These are phyloP conservation scores for Cyphellophora europaea DNA, from an alignment of 2,329 filamentous ascomycete species.

Conservation along the genomic window DNA sequence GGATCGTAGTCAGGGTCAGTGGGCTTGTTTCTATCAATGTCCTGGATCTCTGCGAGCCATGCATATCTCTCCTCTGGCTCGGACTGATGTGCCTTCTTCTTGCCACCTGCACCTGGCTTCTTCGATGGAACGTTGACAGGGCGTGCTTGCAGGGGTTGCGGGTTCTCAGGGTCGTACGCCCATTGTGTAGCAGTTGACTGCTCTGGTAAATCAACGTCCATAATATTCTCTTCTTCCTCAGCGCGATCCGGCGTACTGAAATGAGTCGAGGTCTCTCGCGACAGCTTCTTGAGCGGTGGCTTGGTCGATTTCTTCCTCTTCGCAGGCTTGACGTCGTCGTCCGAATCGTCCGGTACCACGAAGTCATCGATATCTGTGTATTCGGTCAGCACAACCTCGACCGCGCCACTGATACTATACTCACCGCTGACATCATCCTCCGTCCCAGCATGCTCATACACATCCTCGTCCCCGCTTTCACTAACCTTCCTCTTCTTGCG, in stretches of 20 bases:
- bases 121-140: conserved; percentile 27
- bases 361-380: conserved; percentile 72
- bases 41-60: conserved; percentile 78
- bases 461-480: conserved; percentile 59
- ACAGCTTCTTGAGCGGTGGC: conserved; percentile 27
- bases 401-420: too few species aligned
- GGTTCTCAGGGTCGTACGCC: conserved; percentile 59
- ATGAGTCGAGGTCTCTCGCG: conserved; percentile 28
- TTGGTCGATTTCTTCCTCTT: conserved; percentile 62
- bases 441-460: conserved; percentile 54
- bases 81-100: conserved; percentile 63
- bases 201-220: conserved; percentile 46
- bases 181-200: conserved; percentile 74
- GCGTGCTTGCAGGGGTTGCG: conserved; percentile 41
- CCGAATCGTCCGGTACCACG: conserved; percentile 76
- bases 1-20: conserved; percentile 85
- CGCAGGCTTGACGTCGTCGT: conserved; percentile 55
- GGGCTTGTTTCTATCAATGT: conserved; percentile 71
- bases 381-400: background rate
- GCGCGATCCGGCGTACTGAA: conserved; percentile 32
- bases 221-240: conserved; percentile 40
- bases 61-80: conserved; percentile 81
- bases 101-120: conserved; percentile 26
- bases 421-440: conserved; percentile 42
- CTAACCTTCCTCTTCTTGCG: conserved; percentile 53